phyloP scores from a whole-genome alignment of 2,329 filamentous ascomycete species.

The Scedosporium boydii region DNA sequence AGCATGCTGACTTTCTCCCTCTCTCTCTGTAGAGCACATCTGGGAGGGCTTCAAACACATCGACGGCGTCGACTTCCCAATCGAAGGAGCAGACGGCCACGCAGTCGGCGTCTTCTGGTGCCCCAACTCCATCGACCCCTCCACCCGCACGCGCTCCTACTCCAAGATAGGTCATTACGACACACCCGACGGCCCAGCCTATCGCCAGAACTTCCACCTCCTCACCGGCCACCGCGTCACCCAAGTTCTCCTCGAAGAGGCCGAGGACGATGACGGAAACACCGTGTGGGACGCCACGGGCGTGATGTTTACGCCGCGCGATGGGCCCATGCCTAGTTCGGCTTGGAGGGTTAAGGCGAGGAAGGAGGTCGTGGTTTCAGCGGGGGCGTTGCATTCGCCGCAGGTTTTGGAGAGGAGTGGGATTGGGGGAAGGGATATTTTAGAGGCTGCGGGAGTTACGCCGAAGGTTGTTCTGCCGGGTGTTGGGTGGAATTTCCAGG shows the following conservation, averaged over 20 bases:
- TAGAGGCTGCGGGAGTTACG: constrained; percentile 32
- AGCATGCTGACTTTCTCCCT: background rate
- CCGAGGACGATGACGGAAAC: constrained; percentile 1
- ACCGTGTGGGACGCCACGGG: constrained; percentile 4
- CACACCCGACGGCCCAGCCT: constrained; percentile 9
- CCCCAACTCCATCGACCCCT: constrained; percentile 19
- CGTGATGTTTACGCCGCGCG: constrained; percentile 8
- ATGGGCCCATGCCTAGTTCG: constrained; percentile 6
- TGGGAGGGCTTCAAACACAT: constrained; percentile 13
- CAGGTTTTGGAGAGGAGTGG: constrained; percentile 32
- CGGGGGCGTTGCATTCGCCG: constrained; percentile 31
- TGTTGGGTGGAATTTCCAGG: constrained; percentile 51
- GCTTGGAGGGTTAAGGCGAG: constrained; percentile 10
- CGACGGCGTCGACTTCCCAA: constrained; percentile 15
- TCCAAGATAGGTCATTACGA: constrained; percentile 19
- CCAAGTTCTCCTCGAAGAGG: constrained; percentile 6
- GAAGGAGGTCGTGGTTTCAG: constrained; percentile 30
- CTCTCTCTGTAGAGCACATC: constrained; percentile 4
- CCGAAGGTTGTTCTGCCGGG: constrained; percentile 47
- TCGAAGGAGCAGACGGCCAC: constrained; percentile 16
- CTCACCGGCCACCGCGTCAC: constrained; percentile 11
- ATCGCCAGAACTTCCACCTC: constrained; percentile 9
- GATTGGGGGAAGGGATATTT: constrained; percentile 24
- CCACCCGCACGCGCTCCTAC: constrained; percentile 18
- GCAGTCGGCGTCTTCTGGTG: constrained; percentile 21